Evolutionary conservation across 2,329 filamentous ascomycete species (phyloP), one percentile per base, ranked within the genome.

Genomic region (Phoma sp.): DNA sequence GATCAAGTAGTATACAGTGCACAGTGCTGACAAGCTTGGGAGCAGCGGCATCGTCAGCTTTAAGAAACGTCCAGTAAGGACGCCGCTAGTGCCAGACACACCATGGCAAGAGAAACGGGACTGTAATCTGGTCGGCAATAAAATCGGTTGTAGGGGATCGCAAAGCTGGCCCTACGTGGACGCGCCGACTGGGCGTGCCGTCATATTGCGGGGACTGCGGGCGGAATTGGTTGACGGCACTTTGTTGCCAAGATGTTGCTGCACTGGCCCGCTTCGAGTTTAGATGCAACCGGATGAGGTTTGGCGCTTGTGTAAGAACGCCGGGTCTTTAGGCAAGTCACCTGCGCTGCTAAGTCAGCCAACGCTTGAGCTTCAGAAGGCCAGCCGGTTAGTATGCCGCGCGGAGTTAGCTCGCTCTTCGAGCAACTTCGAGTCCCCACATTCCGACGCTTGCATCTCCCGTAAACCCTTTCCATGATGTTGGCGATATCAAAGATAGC

Each of bases 31-130:
- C 39, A 38, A 45, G n/a, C 14, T 33, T 45, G 25, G 23, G 26
- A 50, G 42, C 42, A 47, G 47, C 47, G 47, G 33, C 50, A 18
- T 43, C 23, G 30, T 33, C 42, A 56, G 53, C 48, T 59, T 65
- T 61, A 60, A 56, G 49, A 59, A 39, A 53, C 33, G 48, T 49
- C 58, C 56, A 49, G 49, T 50, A 40, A 52, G 56, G 38, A 43
- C 37, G 42, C 47, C 46, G 42, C 47, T 65, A 66, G 58, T 54
- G 60, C 39, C 42, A 48, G 49, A 53, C 32, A 47, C 51, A 61
- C 49, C 54, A 68, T 67, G 65, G 64, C 65, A 68, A 49, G 53
- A 50, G 59, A 43, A 37, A 62, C 65, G 65, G 65, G 61, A 66
- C 38, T 64, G 53, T 47, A 53, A 53, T 42, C 29, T 48, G 39